Conservation (phyloP, 164 flowering plant species). For the Annona cherimola region DNA sequence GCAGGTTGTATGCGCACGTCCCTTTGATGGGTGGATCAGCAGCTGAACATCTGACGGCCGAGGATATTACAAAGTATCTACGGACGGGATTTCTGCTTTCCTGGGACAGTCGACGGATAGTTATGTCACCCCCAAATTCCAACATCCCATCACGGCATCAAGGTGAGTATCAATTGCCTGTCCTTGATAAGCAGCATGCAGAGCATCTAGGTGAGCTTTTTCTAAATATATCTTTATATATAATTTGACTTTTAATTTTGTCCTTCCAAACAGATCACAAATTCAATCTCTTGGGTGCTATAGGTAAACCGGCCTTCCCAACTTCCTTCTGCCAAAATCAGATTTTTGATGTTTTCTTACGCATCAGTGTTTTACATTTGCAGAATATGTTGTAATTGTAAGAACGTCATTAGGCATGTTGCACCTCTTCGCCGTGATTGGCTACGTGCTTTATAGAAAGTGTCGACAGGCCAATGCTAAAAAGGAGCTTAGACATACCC, state of each 20-base stretch:
- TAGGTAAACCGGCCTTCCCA: not conserved
- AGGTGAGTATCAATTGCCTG: no score
- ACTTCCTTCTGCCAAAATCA: not conserved
- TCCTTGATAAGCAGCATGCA: no score
- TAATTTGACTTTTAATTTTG: not conserved
- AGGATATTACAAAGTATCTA: not conserved
- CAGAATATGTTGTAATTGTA: conserved; percentile 2
- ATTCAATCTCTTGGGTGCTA: not conserved
- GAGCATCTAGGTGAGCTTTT: no score
- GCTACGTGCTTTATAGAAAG: not conserved
- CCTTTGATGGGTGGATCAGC: not conserved
- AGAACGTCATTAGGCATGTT: conserved; percentile 4
- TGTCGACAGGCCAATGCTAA: not conserved
- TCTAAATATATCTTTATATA: no score
- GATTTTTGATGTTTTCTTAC: not conserved
- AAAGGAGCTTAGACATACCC: not conserved
- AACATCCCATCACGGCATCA: no score
- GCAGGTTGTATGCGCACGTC: not conserved
- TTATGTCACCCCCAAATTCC: no score
- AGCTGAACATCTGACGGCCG: not conserved
- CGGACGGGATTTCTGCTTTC: conserved; percentile 3
- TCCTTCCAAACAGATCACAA: not conserved
- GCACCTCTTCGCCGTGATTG: conserved; percentile 1
- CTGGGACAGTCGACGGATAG: not conserved
- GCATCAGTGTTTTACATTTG: not conserved